Evolutionary conservation across 2,329 filamentous ascomycete genomes (phyloP), one percentile per base, ranked within the genome.

Genomic region (Verticillium albo-atrum): DNA sequence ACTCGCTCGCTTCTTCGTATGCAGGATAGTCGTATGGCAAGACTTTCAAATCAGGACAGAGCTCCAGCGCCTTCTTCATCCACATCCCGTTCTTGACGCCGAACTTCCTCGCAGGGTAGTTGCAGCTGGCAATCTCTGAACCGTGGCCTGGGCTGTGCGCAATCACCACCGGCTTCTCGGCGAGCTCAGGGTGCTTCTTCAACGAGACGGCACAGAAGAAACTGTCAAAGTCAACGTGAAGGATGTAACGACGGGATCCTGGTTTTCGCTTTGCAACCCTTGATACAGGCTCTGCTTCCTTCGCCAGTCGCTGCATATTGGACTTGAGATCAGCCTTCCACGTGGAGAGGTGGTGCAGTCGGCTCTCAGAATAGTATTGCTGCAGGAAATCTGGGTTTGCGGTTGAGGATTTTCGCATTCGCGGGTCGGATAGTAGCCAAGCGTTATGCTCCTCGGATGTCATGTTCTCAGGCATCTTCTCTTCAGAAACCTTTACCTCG

Each of bases 21-120:
- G 88, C 94, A 2, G 90, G 89, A 69, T 98, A 99, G 69, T 99
- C 93, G 67, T 99, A 99, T 0, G 93, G 91, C n/a, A 99, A 71
- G 2, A 98, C 88, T 66, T 96, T 92, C 20, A 99, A 79, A 25
- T 92, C 86, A 0, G 94, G 89, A 69, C 92, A 99, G 20, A 95
- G 73, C 65, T 95, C 89, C 61, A 89, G 80, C 0, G 95, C 95
- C 34, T 84, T 82, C 71, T 94, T 96, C 94, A 99, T 98, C 95
- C 96, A 99, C 95, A 98, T 99, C 37, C 96, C 96, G 66, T 99
- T 99, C 70, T 93, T 97, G 58, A 99, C 82, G 1, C 94, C 94
- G 66, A 88, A 95, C 32, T 85, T 82, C 37, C 95, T 86, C 6
- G 96, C 95, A 23, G 89, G 87, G 70, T 99, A 99, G 68, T 99